Evolutionary conservation across 2,329 filamentous ascomycete species (phyloP), one percentile per base, ranked within the genome.

Genomic region (Pseudohalonectria lignicola): DNA sequence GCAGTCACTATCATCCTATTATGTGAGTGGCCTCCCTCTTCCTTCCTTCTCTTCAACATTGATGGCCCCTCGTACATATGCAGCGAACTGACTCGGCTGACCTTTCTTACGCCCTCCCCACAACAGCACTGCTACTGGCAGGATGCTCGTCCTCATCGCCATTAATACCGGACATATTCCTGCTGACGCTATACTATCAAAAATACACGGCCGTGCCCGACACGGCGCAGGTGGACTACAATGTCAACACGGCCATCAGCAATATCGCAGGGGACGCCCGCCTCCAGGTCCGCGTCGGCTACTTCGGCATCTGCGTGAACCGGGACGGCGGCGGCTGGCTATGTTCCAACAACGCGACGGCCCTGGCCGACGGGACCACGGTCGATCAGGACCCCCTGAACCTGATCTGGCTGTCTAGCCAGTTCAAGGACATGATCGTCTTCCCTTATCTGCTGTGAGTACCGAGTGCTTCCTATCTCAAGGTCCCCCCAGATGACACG

Each of bases 401-500:
- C 60, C 67, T 98, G 53, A 88, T 98, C 52, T 98, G 90, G 92
- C 76, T 98, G 39, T 90, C 92, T 18, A 81, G 82, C 50, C 94
- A 94, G 48, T 98, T 98, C 67, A 96, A 96, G 62, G 87, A 96
- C 60, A 90, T 88, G 63, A 92, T 98, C 57, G 90, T 98, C 32
- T 98, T 98, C 57, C 92, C 92, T 9, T 98, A 96, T 55, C 67
- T 98, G 16, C 81, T 98, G 83, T 92, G 61, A 68, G 84, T 67
- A n/a, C n/a, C n/a, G n/a, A n/a, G n/a, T n/a, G n/a, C n/a, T n/a
- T n/a, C n/a, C n/a, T n/a, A n/a, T n/a, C n/a, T n/a, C n/a, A n/a
- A n/a, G n/a, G n/a, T n/a, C n/a, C n/a, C n/a, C n/a, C n/a, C n/a
- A n/a, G n/a, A n/a, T n/a, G n/a, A n/a, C n/a, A n/a, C n/a, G n/a